Evolutionary conservation across 1,139 yeast genomes (phyloP), one percentile per base, ranked within the genome.

Genomic region (Yamadazyma blattariae): DNA sequence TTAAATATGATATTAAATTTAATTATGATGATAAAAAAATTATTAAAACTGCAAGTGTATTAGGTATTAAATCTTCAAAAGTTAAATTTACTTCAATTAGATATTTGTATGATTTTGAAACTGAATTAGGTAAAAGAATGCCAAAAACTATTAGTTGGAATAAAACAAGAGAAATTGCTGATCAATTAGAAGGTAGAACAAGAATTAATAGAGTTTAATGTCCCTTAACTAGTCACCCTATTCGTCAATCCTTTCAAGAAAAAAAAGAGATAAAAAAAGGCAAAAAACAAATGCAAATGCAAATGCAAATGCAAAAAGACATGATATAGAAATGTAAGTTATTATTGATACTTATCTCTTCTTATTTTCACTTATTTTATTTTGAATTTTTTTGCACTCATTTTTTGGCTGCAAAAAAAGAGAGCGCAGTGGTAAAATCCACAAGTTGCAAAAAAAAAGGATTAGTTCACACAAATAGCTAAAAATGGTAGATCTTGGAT

Each of bases 61-160:
- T 92, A 48, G 97, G 98, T 48, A 76, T 90, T 43, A 79, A 81
- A 55, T 79, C 87, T 27, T 80, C 95, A 9, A 87, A 84, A 54
- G 70, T 90, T 53, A 77, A 63, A 43, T 88, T 86, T 66, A 74
- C 87, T 9, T 71, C 92, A 5, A 74, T 92, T 39, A 74, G 85
- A 54, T 77, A 75, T 43, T 72, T 92, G 48, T 89, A 84, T 64
- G 95, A 88, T 56, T 81, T 70, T 52, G 97, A 92, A 60, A 88
- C 98, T 14, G 88, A 85, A 48, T 61, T 84, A 34, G 70, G 65
- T 19, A 78, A 68, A 58, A 83, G 98, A 69, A 82, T 92, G 78
- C 96, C 97, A 46, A 89, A 86, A 70, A 70, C 72, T 44, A 82
- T 89, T 32, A 88, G 85, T 61, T 92, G 98, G 98, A 68, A 72